phyloP scores from a whole-genome alignment of 2,329 filamentous ascomycete species.

The Alternaria incomplexa region DNA sequence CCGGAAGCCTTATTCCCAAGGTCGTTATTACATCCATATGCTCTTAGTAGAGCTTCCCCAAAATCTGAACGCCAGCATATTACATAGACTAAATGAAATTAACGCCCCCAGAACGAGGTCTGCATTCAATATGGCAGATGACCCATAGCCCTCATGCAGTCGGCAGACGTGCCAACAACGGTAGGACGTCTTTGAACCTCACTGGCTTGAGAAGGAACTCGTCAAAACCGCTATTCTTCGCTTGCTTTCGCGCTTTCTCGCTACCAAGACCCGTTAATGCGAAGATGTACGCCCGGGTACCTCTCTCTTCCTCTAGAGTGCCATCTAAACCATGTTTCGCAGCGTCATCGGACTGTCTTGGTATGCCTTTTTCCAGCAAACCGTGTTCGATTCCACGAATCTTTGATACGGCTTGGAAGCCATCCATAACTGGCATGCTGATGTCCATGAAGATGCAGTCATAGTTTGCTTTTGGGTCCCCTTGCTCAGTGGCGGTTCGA shows the following conservation, averaged over 20 bases:
- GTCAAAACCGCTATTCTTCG: constrained; percentile 25
- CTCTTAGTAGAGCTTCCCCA: not conserved
- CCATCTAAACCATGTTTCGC: not conserved
- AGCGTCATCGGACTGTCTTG: not conserved
- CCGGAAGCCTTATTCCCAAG: not conserved
- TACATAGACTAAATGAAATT: not conserved
- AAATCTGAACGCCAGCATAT: not conserved
- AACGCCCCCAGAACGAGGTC: not conserved
- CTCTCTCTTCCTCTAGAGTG: not conserved
- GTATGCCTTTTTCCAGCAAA: not conserved
- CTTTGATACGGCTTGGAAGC: constrained; percentile 29
- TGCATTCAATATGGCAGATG: not conserved
- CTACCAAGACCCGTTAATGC: constrained; percentile 35
- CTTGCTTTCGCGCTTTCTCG: constrained; percentile 18
- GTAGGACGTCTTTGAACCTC: constrained; percentile 23
- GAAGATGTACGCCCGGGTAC: constrained; percentile 8
- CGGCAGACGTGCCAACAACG: not conserved
- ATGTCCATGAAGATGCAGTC: constrained; percentile 41
- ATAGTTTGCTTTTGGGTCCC: constrained; percentile 5
- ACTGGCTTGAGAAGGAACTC: constrained; percentile 33
- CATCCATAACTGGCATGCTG: constrained; percentile 43
- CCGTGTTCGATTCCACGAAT: constrained; percentile 31
- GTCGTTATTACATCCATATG: not conserved
- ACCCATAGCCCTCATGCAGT: not conserved
- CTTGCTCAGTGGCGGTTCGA: constrained; percentile 4